A percentile compares a stretch with the other conserved stretches of the same genome.
Conservation (phyloP, 306 rosid species). For the Alnus glutinosa region DNA sequence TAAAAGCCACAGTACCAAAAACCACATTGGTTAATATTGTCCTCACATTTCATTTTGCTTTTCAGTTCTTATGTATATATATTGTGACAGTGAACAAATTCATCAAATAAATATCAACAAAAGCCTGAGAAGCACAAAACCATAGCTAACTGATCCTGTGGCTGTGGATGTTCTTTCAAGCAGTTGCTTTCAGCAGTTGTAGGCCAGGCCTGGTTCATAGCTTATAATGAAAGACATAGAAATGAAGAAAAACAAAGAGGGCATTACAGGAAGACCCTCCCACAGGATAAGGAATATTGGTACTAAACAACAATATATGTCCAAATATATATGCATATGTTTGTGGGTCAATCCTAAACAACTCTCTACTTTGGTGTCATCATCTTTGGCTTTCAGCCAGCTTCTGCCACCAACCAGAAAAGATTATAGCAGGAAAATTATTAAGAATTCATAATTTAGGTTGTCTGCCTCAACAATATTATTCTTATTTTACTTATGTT, state of each 20-base stretch:
- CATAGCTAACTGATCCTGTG: too few relatives aligned
- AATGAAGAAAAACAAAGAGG: not conserved
- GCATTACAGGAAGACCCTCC: not conserved
- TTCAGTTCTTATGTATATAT: too few relatives aligned
- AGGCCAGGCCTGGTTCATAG: too few relatives aligned
- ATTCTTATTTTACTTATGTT: not conserved
- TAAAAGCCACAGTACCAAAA: too few relatives aligned
- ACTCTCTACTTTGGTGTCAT: conserved; percentile 7
- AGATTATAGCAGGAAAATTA: not conserved
- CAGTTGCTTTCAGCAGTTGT: too few relatives aligned
- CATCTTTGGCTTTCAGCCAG: conserved; percentile 5
- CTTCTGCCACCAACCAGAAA: not conserved
- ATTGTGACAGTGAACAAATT: too few relatives aligned
- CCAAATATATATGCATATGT: conserved; percentile 19
- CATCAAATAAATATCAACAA: too few relatives aligned
- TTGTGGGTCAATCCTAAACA: conserved; percentile 32
- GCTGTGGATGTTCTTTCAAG: too few relatives aligned
- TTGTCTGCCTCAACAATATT: not conserved
- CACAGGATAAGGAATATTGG: conserved; percentile 9
- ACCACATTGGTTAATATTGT: too few relatives aligned
- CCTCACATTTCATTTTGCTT: too few relatives aligned
- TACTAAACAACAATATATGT: conserved; percentile 29
- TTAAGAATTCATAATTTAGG: too few relatives aligned
- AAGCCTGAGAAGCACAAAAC: too few relatives aligned
- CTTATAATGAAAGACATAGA: not conserved